Evolutionary conservation across 2,329 filamentous ascomycete species (phyloP).

Genomic region (Alternaria ventricosa): DNA sequence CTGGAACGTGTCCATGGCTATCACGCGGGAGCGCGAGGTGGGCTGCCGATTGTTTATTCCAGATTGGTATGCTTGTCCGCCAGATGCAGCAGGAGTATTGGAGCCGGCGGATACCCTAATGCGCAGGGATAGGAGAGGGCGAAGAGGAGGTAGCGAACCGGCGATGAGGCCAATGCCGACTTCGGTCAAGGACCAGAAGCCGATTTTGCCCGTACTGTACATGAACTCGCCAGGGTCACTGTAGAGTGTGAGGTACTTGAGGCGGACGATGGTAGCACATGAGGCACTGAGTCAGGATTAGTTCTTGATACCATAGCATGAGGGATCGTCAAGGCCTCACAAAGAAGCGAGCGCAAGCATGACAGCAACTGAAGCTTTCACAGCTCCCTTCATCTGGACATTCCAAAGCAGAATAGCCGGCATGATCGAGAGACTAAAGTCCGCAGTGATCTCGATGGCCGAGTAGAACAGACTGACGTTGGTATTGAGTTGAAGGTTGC

Average conservation of each 20-base stretch:
- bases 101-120: conserved; percentile 19
- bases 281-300: conserved; percentile 39
- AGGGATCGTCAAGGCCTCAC: conserved; percentile 32
- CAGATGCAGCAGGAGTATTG: conserved; percentile 30
- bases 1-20: conserved; percentile 26
- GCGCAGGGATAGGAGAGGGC: conserved; percentile 47
- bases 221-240: conserved; percentile 51
- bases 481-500: conserved; percentile 27
- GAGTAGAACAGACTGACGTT: conserved; percentile 30
- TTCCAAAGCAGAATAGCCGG: conserved; percentile 30
- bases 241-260: conserved; percentile 53
- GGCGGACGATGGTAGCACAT: conserved; percentile 49
- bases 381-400: conserved; percentile 42
- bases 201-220: conserved; percentile 51
- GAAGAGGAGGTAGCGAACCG: conserved; percentile 54
- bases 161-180: conserved; percentile 56
- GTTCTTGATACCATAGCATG: background rate
- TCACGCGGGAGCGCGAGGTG: conserved; percentile 9
- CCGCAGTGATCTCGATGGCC: conserved; percentile 27
- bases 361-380: conserved; percentile 50
- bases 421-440: conserved; percentile 27
- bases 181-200: conserved; percentile 55
- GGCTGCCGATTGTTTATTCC: conserved; percentile 1
- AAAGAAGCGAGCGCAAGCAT: conserved; percentile 52
- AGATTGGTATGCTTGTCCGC: conserved; percentile 15